Evolutionary conservation across 805 yeast genomes (phyloP).

Genomic region (Kuraishia ogatae): DNA sequence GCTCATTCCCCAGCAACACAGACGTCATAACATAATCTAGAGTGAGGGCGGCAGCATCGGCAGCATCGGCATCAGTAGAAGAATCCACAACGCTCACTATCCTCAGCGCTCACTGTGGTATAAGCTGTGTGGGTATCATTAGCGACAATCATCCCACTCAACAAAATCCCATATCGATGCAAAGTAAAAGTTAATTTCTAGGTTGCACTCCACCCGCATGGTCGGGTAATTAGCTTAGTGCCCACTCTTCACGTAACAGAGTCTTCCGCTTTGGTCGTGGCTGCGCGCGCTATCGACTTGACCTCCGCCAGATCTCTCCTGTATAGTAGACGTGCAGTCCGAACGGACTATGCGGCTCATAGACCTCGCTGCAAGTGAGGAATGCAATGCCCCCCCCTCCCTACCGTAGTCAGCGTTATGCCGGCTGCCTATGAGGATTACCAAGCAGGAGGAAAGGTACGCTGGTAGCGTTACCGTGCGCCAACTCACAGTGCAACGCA

Average conservation of each 20-base stretch:
- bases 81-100: too few species aligned
- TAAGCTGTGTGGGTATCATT: too few species aligned
- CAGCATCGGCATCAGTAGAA: too few species aligned
- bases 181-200: background rate
- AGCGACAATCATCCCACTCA: background rate
- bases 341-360: background rate
- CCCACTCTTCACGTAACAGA: too few species aligned
- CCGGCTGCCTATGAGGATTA: background rate
- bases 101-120: too few species aligned
- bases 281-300: too few species aligned
- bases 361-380: background rate
- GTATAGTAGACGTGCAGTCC: background rate
- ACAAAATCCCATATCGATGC: background rate
- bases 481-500: background rate
- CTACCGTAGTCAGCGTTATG: background rate
- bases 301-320: too few species aligned
- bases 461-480: background rate
- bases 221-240: too few species aligned
- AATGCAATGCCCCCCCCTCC: background rate
- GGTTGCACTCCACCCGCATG: background rate
- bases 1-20: too few species aligned
- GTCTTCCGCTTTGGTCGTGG: too few species aligned
- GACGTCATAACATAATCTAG: too few species aligned
- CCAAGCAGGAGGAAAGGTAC: background rate
- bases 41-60: too few species aligned